These are phyloP conservation scores for Pisolithus thermaeus DNA, from an alignment of 1,284 basidiomycete species.

Conservation along the genomic window DNA sequence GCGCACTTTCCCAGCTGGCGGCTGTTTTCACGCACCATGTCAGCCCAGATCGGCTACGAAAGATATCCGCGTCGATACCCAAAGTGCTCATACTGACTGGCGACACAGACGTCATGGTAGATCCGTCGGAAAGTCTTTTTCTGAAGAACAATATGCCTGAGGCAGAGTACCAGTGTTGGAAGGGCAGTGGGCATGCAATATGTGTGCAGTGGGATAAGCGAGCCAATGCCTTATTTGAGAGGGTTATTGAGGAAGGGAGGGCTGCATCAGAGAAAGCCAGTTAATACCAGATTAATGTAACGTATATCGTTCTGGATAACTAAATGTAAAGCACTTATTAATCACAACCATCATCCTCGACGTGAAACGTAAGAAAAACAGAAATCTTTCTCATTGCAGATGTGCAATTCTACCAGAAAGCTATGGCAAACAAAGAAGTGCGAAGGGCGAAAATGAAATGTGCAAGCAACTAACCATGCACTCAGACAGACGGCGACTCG, in stretches of 20 bases:
- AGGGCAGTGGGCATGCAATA: constrained; percentile 64
- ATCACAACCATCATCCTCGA: too few species aligned
- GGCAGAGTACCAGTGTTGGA: constrained; percentile 63
- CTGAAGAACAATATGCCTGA: constrained; percentile 62
- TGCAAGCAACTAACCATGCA: not conserved
- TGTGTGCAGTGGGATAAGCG: constrained; percentile 45
- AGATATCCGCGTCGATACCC: constrained; percentile 52
- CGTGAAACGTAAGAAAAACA: too few species aligned
- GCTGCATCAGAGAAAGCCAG: constrained; percentile 3
- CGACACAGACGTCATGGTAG: constrained; percentile 66
- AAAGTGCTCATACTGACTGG: constrained; percentile 70
- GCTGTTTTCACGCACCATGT: constrained; percentile 71
- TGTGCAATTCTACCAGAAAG: too few species aligned
- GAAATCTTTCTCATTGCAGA: too few species aligned
- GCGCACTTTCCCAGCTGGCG: constrained; percentile 69
- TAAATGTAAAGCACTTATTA: not conserved
- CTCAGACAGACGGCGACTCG: not conserved
- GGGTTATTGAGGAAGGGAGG: constrained; percentile 49
- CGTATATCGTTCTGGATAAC: not conserved
- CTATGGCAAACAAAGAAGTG: too few species aligned
- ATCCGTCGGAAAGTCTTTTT: constrained; percentile 48
- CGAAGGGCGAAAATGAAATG: not conserved
- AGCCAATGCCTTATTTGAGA: constrained; percentile 58
- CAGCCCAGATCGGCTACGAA: constrained; percentile 44
- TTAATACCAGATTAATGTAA: not conserved